Evolutionary conservation across 2,329 filamentous ascomycete species (phyloP), one percentile per base, ranked within the genome.

Genomic region (Elsinoe fawcettii): DNA sequence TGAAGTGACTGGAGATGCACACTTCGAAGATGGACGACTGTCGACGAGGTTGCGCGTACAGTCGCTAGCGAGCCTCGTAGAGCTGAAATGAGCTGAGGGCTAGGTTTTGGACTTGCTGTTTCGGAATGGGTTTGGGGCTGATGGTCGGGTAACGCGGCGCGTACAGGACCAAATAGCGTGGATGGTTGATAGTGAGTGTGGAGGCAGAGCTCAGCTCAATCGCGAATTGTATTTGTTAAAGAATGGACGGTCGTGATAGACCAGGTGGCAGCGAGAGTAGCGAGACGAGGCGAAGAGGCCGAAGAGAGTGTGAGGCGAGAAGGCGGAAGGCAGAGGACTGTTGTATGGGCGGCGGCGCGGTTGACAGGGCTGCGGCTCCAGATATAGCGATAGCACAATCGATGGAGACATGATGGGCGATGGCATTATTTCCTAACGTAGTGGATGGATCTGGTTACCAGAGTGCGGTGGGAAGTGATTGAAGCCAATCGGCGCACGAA

Each of bases 311-410:
- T 49, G 54, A 37, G 39, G 39, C 41, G n/a, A 37, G 25, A 46
- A 27, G 43, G 32, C 54, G 41, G 27, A 47, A 56, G 41, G 41
- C 27, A 47, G 25, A 56, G 41, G 54, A 49, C 30, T 34, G 54
- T 46, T 46, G 54, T 49, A 37, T 23, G 41, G 41, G 41, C 20
- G 39, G 41, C 39, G 22, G 39, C 39, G 54, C 54, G 54, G 54
- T 56, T 56, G 54, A 46, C 54, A 43, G 54, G 54, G 54, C 54
- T 56, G 54, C 54, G 41, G 54, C 54, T 18, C 39, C 54, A 56
- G 54, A 47, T 56, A 56, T 56, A 56, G 54, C 37, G 27, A 49
- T 56, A 56, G 37, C 49, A 53, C 14, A 30, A 53, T 53, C 49
- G 49, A 53, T 53, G 25, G 30, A 12, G 49, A 6, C 49, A 39